A percentile compares a stretch with the other conserved stretches of the same genome.
These are phyloP conservation scores for Colletotrichum tropicale DNA, from an alignment of 2,329 filamentous ascomycete genomes.

Conservation along the genomic window DNA sequence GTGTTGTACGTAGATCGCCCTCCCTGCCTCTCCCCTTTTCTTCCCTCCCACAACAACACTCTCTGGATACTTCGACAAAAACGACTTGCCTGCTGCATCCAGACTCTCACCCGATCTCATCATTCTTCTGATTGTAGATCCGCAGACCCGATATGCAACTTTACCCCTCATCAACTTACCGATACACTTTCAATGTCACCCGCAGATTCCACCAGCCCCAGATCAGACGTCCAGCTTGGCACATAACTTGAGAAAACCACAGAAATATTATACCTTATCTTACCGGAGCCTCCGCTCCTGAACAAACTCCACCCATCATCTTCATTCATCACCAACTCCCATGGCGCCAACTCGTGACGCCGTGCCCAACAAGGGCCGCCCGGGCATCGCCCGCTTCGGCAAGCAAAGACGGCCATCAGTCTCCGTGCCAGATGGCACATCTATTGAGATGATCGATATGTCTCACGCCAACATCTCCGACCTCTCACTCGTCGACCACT, in stretches of 20 bases:
- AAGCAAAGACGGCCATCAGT: conserved; percentile 15
- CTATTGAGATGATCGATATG: conserved; percentile 9
- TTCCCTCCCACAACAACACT: conserved; percentile 11
- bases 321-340: neutral
- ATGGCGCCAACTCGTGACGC: conserved; percentile 19
- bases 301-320: neutral
- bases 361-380: conserved; percentile 6
- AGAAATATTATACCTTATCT: neutral
- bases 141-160: conserved; percentile 19
- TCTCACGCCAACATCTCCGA: conserved; percentile 21
- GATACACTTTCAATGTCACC: conserved; percentile 19
- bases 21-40: neutral
- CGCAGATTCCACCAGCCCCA: conserved; percentile 17
- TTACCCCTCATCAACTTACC: conserved; percentile 17
- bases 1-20: neutral
- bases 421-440: conserved; percentile 15
- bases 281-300: neutral
- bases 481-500: conserved; percentile 10
- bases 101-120: conserved; percentile 12
- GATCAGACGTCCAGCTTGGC: conserved; percentile 21
- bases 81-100: conserved; percentile 4
- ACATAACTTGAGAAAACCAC: conserved; percentile 18
- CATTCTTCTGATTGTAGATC: conserved; percentile 17
- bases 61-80: conserved; percentile 19
- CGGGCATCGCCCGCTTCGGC: neutral